phyloP scores from a whole-genome alignment of 1,139 yeast genomes.

The Geotrichum macrosporum region DNA sequence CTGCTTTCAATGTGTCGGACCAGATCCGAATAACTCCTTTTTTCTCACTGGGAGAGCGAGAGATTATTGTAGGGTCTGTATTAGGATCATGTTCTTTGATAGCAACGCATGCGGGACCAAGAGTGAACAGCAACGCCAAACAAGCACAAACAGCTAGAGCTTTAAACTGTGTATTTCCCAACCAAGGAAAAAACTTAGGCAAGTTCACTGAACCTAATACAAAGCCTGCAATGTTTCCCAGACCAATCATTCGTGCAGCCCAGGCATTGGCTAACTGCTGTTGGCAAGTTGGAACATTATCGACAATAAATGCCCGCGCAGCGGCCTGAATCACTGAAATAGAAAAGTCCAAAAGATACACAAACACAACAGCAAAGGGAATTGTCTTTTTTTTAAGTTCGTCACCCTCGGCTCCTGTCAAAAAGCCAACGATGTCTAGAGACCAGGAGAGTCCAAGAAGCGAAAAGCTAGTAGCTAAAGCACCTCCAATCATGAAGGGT shows the following conservation, averaged over 20 bases:
- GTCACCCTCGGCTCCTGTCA: conserved; percentile 29
- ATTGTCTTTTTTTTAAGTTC: conserved; percentile 36
- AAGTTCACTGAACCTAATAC: conserved; percentile 40
- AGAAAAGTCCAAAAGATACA: conserved; percentile 47
- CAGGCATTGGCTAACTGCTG: conserved; percentile 55
- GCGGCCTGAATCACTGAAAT: conserved; percentile 49
- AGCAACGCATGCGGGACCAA: conserved; percentile 37
- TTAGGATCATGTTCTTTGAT: conserved; percentile 48
- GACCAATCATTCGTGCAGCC: conserved; percentile 58
- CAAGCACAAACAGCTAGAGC: conserved; percentile 42
- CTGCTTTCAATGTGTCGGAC: conserved; percentile 40
- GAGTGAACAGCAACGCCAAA: conserved; percentile 36
- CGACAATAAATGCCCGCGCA: conserved; percentile 47
- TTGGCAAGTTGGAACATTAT: conserved; percentile 46
- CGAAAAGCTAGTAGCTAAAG: conserved; percentile 41
- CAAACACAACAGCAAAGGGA: conserved; percentile 44
- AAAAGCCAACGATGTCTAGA: conserved; percentile 33
- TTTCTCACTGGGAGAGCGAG: conserved; percentile 38
- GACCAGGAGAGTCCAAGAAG: conserved; percentile 43
- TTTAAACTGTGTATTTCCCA: conserved; percentile 46
- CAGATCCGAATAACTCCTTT: conserved; percentile 27
- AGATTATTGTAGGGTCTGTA: conserved; percentile 37
- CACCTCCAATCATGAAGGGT: conserved; percentile 51
- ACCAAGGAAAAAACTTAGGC: conserved; percentile 34
- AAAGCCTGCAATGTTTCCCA: conserved; percentile 47